Evolutionary conservation across 2,329 filamentous ascomycete genomes (phyloP).

Genomic region (Paecilomyces sp.): DNA sequence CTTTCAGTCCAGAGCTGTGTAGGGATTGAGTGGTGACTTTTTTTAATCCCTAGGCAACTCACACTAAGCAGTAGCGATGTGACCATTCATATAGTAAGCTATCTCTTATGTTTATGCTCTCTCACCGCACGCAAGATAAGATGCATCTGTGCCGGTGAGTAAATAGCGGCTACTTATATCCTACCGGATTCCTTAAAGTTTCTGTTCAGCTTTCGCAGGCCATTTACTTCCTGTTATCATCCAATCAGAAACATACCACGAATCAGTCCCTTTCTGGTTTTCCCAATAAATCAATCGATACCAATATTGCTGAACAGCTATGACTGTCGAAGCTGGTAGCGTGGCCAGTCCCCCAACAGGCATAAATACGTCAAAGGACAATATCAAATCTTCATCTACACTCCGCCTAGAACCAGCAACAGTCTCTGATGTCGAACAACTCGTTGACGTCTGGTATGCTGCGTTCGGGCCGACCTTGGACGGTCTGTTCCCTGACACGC

Average conservation of each 20-base stretch:
- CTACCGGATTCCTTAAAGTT: too few species aligned
- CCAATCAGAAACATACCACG: too few species aligned
- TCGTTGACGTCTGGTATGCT: slow-evolving; percentile 17
- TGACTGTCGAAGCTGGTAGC: neutral
- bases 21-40: neutral
- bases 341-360: neutral
- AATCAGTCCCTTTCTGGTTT: neutral
- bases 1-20: neutral
- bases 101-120: too few species aligned
- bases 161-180: too few species aligned
- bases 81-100: too few species aligned
- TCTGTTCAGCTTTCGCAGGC: too few species aligned
- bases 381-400: neutral
- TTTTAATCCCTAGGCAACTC: neutral
- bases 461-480: slow-evolving; percentile 16
- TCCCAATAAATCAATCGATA: neutral
- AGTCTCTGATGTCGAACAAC: slow-evolving; percentile 14
- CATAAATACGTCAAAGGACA: neutral
- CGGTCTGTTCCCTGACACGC: slow-evolving; percentile 19
- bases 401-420: slow-evolving; percentile 8
- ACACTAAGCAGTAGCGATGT: neutral
- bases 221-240: too few species aligned
- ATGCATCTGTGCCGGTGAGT: too few species aligned
- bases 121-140: too few species aligned
- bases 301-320: neutral